Percentiles rank a stretch among this genome's conserved stretches.
Evolutionary conservation across 176 grass and related monocot species (phyloP).

Genomic region (Aegilops longissima): DNA sequence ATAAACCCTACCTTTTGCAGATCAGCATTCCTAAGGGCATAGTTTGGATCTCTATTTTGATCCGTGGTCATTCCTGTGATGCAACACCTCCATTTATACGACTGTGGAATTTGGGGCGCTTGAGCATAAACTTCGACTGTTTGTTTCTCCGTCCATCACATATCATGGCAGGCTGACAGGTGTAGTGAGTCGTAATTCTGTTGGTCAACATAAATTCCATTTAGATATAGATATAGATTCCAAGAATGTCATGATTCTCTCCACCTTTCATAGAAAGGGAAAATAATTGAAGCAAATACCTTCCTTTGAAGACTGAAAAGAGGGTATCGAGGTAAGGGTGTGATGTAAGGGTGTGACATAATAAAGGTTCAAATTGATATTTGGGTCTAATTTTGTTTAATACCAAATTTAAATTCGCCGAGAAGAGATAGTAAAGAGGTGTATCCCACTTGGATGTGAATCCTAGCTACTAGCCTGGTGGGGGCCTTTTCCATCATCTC

Average conservation of each 20-base stretch:
- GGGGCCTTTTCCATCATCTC: not conserved
- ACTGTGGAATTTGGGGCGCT: constrained; percentile 4
- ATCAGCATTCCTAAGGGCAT: not conserved
- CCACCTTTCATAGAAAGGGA: constrained; percentile 6
- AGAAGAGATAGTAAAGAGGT: constrained; percentile 16
- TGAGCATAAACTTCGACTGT: not conserved
- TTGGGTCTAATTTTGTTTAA: not conserved
- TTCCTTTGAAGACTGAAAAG: constrained; percentile 16
- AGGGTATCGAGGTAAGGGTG: not conserved
- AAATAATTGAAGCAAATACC: constrained; percentile 10
- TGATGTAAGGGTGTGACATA: not conserved
- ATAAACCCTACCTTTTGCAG: not conserved
- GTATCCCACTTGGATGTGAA: constrained; percentile 24
- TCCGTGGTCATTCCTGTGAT: not conserved
- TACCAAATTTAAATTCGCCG: not conserved
- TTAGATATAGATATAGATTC: constrained; percentile 4
- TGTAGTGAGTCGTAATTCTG: constrained; percentile 6
- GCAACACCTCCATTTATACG: not conserved
- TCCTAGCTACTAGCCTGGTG: constrained; percentile 20
- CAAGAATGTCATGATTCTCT: not conserved
- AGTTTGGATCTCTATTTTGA: not conserved
- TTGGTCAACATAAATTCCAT: not conserved
- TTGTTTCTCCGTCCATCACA: constrained; percentile 3
- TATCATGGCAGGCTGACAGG: not conserved
- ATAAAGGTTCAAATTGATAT: constrained; percentile 1